Evolutionary conservation across 345 rosid species (phyloP).

Genomic region (Brassica cretica): DNA sequence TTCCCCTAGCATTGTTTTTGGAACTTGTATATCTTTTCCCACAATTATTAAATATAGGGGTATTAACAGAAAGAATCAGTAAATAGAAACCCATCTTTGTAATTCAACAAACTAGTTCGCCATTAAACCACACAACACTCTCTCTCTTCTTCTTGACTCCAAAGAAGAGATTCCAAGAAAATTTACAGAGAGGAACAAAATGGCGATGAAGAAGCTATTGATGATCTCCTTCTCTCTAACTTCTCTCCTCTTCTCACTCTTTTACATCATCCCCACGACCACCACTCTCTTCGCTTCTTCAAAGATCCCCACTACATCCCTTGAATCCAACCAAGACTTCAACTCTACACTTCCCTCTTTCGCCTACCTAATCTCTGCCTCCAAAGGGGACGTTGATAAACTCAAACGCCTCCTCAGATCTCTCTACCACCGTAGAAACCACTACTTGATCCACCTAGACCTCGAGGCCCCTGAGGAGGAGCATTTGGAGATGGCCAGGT

Average conservation of each 20-base stretch:
- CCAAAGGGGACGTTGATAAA: slow-evolving; percentile 64
- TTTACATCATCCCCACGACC: slow-evolving; percentile 54
- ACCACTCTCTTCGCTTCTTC: slow-evolving; percentile 43
- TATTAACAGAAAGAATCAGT: not conserved
- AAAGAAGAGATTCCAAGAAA: slow-evolving; percentile 26
- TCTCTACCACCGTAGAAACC: no score
- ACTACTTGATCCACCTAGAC: no score
- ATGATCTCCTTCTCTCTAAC: slow-evolving; percentile 55
- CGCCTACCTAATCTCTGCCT: slow-evolving; percentile 83
- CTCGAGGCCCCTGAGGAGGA: no score
- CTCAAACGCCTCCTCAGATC: no score
- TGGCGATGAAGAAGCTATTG: slow-evolving; percentile 47
- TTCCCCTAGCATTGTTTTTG: not conserved
- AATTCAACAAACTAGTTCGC: slow-evolving; percentile 9
- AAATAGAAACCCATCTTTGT: slow-evolving; percentile 12
- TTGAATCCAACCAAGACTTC: slow-evolving; percentile 36
- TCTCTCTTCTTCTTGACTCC: not conserved
- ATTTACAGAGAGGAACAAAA: slow-evolving; percentile 33
- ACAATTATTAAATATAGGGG: not conserved
- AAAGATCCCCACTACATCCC: slow-evolving; percentile 43
- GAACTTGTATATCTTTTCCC: not conserved
- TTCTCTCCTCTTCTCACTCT: slow-evolving; percentile 50
- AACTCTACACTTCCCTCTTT: slow-evolving; percentile 61
- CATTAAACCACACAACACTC: slow-evolving; percentile 20
- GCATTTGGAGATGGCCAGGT: no score